These are phyloP conservation scores for Pythium periplocum DNA, from an alignment of 352 stramenopile species.

Conservation along the genomic window DNA sequence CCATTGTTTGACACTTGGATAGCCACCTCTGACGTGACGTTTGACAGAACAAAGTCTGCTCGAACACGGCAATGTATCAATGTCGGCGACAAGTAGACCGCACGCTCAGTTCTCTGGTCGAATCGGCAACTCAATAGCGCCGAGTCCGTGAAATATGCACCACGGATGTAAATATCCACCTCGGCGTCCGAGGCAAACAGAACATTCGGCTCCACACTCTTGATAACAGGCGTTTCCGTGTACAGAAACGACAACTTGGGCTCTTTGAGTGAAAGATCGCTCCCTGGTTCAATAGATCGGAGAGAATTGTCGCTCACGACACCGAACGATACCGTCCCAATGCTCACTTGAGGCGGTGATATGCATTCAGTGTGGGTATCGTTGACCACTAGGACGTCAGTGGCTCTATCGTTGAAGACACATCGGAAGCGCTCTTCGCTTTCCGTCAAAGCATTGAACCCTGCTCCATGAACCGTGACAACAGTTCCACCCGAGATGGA, in stretches of 20 bases:
- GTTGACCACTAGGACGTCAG: slow-evolving; percentile 2
- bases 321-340: no score
- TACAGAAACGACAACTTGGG: no score
- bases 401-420: slow-evolving; percentile 5
- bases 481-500: slow-evolving; percentile 33
- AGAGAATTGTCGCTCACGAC: no score
- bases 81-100: slow-evolving; percentile 13
- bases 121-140: slow-evolving; percentile 33
- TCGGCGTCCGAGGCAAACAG: no score
- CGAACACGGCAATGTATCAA: slow-evolving; percentile 3
- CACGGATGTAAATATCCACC: slow-evolving; percentile 8
- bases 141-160: slow-evolving; percentile 36
- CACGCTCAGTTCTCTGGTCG: slow-evolving; percentile 9
- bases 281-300: no score
- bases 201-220: no score
- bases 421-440: slow-evolving; percentile 5
- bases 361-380: slow-evolving; percentile 4
- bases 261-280: no score
- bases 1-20: slow-evolving; percentile 14
- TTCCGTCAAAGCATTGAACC: no score
- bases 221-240: no score
- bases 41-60: slow-evolving; percentile 6
- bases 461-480: slow-evolving; percentile 16
- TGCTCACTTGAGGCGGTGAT: not conserved
- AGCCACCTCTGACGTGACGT: slow-evolving; percentile 22